These are phyloP conservation scores for Nannochloris sp. DNA, from an alignment of 139 green algal genomes.

Conservation along the genomic window DNA sequence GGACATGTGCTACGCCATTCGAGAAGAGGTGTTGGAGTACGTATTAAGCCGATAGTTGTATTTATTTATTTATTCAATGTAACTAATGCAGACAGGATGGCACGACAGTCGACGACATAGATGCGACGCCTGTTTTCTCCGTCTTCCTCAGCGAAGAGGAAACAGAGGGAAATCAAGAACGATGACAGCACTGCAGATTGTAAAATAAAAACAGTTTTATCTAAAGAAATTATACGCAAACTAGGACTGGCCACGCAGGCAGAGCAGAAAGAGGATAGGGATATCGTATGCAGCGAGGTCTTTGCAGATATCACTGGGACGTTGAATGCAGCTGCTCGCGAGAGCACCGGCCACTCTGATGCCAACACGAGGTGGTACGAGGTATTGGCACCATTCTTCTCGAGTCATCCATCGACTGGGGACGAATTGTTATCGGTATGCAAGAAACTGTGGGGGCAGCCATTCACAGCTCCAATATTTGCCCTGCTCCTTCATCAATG, in stretches of 20 bases:
- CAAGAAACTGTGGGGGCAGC: conserved; percentile 61
- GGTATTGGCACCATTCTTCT: conserved; percentile 61
- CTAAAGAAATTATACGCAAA: conserved; percentile 52
- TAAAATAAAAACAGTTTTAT: conserved; percentile 30
- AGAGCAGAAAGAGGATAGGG: conserved; percentile 61
- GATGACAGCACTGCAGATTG: not conserved
- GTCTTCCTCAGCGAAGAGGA: no score
- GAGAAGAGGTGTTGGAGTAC: conserved; percentile 47
- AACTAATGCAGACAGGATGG: conserved; percentile 3
- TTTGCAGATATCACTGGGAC: conserved; percentile 70
- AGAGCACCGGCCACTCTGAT: conserved; percentile 20
- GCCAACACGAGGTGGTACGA: conserved; percentile 35
- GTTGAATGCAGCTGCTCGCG: conserved; percentile 42
- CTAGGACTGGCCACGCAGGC: conserved; percentile 50
- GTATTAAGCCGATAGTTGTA: conserved; percentile 32
- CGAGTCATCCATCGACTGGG: conserved; percentile 22
- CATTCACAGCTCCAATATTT: conserved; percentile 57
- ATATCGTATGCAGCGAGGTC: conserved; percentile 68
- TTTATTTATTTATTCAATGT: conserved; percentile 12
- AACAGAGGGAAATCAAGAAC: no score
- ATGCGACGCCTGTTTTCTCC: no score
- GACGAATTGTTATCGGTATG: conserved; percentile 57
- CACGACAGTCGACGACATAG: not conserved
- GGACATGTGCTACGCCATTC: conserved; percentile 78
- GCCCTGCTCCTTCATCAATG: conserved; percentile 70